phyloP scores from a whole-genome alignment of 345 rosid genomes.

The Lepidium didymum region DNA sequence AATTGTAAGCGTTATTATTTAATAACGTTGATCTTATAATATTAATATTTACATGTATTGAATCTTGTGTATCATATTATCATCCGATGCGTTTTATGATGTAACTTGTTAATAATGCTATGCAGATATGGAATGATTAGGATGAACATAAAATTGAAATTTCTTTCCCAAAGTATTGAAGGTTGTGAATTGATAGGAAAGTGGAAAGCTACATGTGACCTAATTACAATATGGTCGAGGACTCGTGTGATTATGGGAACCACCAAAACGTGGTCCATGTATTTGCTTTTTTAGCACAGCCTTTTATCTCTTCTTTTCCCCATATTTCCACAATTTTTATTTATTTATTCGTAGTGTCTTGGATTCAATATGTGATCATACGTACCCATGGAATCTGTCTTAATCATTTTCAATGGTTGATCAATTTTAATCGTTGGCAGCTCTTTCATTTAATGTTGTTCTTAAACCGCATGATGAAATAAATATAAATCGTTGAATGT shows the following conservation, averaged over 20 bases:
- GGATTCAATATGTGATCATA: constrained; percentile 6
- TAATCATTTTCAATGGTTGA: too few relatives aligned
- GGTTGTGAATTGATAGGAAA: background rate
- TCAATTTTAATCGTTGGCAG: too few relatives aligned
- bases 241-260: constrained; percentile 32
- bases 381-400: background rate
- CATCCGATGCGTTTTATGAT: background rate
- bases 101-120: background rate
- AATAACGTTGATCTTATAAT: background rate
- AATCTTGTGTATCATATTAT: background rate
- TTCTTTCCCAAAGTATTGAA: constrained; percentile 20
- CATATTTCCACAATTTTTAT: background rate
- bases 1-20: too few relatives aligned
- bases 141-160: background rate
- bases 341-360: background rate
- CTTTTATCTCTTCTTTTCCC: constrained; percentile 13
- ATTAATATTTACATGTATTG: background rate
- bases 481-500: too few relatives aligned
- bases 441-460: too few relatives aligned
- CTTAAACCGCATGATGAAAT: too few relatives aligned
- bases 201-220: constrained; percentile 29
- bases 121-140: background rate
- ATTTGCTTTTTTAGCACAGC: constrained; percentile 13
- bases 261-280: constrained; percentile 31
- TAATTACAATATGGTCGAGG: constrained; percentile 14